Evolutionary conservation across 108 stramenopile species (phyloP).

Genomic region (Fistulifera solaris): DNA sequence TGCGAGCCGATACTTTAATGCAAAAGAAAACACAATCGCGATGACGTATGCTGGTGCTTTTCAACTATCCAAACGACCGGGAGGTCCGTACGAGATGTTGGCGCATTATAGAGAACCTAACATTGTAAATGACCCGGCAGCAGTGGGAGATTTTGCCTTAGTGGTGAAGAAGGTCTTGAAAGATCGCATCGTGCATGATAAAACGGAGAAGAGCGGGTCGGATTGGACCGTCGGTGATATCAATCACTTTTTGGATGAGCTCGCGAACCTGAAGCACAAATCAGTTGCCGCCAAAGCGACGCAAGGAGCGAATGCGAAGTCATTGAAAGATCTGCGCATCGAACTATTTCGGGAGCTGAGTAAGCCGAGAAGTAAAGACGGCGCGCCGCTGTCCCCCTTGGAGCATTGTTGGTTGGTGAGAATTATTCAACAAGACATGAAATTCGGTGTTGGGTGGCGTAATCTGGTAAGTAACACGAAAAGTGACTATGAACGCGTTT

Average conservation of each 20-base stretch:
- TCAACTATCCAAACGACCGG: slow-evolving; percentile 22
- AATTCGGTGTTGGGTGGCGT: slow-evolving; percentile 6
- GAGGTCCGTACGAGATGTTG: slow-evolving; percentile 38
- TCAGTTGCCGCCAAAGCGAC: neutral
- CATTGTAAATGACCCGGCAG: slow-evolving; percentile 27
- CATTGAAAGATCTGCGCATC: neutral
- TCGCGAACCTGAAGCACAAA: slow-evolving; percentile 13
- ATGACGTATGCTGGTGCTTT: slow-evolving; percentile 54
- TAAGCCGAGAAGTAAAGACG: neutral
- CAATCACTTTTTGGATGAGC: slow-evolving; percentile 68
- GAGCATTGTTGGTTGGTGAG: slow-evolving; percentile 84
- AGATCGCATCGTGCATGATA: slow-evolving; percentile 23
- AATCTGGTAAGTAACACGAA: no score
- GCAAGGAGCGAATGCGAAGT: neutral
- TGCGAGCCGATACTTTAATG: slow-evolving; percentile 32
- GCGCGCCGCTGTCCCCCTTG: slow-evolving; percentile 24
- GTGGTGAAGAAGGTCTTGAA: slow-evolving; percentile 51
- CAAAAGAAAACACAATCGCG: slow-evolving; percentile 69
- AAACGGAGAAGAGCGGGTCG: neutral
- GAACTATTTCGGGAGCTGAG: slow-evolving; percentile 3
- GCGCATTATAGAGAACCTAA: slow-evolving; percentile 44
- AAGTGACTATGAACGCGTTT: no score
- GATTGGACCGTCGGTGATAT: slow-evolving; percentile 44
- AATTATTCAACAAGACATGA: slow-evolving; percentile 37
- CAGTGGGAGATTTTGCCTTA: slow-evolving; percentile 49